phyloP scores from a whole-genome alignment of 164 flowering plant genomes.

The Malania oleifera region DNA sequence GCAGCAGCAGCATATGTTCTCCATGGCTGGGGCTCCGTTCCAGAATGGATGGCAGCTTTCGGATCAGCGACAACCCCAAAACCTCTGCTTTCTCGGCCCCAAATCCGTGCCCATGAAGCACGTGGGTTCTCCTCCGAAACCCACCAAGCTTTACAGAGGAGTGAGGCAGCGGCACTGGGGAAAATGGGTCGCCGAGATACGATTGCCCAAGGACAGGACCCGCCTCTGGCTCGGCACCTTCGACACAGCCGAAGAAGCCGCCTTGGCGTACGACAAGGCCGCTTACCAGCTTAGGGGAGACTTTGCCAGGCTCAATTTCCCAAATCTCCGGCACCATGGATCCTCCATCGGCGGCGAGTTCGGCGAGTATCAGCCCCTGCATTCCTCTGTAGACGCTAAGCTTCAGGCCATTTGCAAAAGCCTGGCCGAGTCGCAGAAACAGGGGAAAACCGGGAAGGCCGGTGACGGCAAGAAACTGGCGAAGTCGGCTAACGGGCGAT shows the following conservation, averaged over 20 bases:
- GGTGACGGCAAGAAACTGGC: conserved; percentile 11
- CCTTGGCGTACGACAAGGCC: conserved; percentile 83
- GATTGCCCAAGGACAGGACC: conserved; percentile 81
- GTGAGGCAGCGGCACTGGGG: conserved; percentile 96
- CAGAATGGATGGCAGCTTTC: no score
- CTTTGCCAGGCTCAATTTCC: conserved; percentile 80
- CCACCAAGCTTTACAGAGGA: conserved; percentile 84
- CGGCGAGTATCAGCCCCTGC: conserved; percentile 58
- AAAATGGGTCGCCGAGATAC: conserved; percentile 94
- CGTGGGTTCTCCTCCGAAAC: conserved; percentile 49
- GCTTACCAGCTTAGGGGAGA: conserved; percentile 90
- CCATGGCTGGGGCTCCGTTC: conserved; percentile 8
- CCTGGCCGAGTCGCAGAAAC: conserved; percentile 44
- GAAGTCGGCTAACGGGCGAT: not conserved
- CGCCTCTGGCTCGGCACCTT: conserved; percentile 93
- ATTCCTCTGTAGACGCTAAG: conserved; percentile 82
- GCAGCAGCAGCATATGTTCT: conserved; percentile 9
- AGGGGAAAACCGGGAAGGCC: conserved; percentile 19
- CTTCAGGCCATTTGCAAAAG: conserved; percentile 70
- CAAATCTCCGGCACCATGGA: conserved; percentile 54
- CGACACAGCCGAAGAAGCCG: conserved; percentile 92
- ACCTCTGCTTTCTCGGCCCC: conserved; percentile 31
- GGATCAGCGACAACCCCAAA: not conserved
- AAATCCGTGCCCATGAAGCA: conserved; percentile 62
- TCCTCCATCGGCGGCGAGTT: conserved; percentile 35